Base-by-base conservation (phyloP, 2,329 filamentous ascomycete species). In the Exophiala sp. region DNA sequence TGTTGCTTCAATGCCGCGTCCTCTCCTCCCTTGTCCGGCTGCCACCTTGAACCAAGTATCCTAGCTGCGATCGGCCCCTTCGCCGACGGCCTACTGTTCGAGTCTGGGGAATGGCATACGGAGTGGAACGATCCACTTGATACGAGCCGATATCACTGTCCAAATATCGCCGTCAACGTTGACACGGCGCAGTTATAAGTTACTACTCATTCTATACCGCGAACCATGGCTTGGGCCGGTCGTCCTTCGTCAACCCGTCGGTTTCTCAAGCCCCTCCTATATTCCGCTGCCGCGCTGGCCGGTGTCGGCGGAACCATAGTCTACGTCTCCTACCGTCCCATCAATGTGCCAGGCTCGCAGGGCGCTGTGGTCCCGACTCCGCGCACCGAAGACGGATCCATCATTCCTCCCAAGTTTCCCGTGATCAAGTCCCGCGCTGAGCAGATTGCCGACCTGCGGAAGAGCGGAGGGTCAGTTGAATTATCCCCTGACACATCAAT, bases 301-400 rank as follows among this genome's bases (percentile, higher is more conserved):
- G 71, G 73, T 45, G 76, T 76, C 58, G 77, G 75, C 46, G 75
- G 75, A 48, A 71, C 53, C 35, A 24, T 74, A 38, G 72, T 83
- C 51, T 84, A 83, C 67, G 69, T 79, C 55, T 73, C 77, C 59
- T 81, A 82, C 63, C 76, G 80, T 42, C 81, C 81, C 21, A 77
- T 79, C 60, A 78, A 82, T 61, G 80, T 84, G 27, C 81, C 81
- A 19, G 81, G 81, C 50, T 73, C 75, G 39, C 79, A 83, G 61
- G 77, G 76, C 27, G 79, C 80, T 2, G 71, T 74, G 13, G 80
- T 83, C 21, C 80, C 81, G 23, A 78, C 80, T n/a, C 80, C 79
- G 0, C 79, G 76, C 14, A 75, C 74, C 56, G 75, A 79, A 58
- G 75, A 73, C 48, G 80, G 80, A 39, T 72, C 78, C 52, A 77